phyloP scores from a whole-genome alignment of 495 filamentous ascomycete species.

The Penicillium canescens region DNA sequence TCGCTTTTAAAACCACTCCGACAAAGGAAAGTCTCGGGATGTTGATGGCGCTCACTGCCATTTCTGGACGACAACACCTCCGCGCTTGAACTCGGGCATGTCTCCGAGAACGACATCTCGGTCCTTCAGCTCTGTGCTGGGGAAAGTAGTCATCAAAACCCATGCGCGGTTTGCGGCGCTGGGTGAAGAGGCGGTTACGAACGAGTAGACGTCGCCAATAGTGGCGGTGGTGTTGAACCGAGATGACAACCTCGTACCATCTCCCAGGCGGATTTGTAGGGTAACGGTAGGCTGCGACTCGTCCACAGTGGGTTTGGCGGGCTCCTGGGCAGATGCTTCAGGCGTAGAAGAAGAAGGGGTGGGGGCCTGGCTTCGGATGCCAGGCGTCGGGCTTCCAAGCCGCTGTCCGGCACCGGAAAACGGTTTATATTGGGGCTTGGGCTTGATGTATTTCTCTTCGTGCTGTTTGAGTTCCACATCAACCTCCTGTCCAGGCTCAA shows the following conservation, averaged over 20 bases:
- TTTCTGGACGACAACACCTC: slow-evolving; percentile 86
- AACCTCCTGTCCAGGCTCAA: slow-evolving; percentile 78
- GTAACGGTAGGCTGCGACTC: slow-evolving; percentile 74
- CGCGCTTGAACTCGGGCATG: slow-evolving; percentile 77
- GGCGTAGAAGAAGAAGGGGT: slow-evolving; percentile 40
- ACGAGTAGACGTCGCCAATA: slow-evolving; percentile 85
- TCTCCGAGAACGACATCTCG: slow-evolving; percentile 68
- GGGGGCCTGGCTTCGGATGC: slow-evolving; percentile 41
- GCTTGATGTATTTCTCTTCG: slow-evolving; percentile 76
- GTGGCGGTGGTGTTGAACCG: slow-evolving; percentile 93
- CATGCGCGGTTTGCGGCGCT: slow-evolving; percentile 61
- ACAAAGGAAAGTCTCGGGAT: slow-evolving; percentile 2
- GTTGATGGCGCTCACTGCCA: slow-evolving; percentile 54
- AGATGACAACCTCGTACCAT: slow-evolving; percentile 81
- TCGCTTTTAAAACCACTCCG: slow-evolving; percentile 6
- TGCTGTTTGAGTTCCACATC: slow-evolving; percentile 89
- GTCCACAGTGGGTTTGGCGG: slow-evolving; percentile 60
- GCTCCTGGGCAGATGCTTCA: slow-evolving; percentile 29
- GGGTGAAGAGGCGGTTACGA: slow-evolving; percentile 70
- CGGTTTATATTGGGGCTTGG: slow-evolving; percentile 84
- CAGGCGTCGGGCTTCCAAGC: slow-evolving; percentile 89
- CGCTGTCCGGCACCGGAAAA: slow-evolving; percentile 82
- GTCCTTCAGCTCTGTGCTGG: slow-evolving; percentile 88
- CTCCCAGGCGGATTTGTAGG: slow-evolving; percentile 85
- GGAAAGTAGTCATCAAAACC: slow-evolving; percentile 92